Base-by-base conservation (phyloP, 2,329 filamentous ascomycete species). In the Cladophialophora yegresii region DNA sequence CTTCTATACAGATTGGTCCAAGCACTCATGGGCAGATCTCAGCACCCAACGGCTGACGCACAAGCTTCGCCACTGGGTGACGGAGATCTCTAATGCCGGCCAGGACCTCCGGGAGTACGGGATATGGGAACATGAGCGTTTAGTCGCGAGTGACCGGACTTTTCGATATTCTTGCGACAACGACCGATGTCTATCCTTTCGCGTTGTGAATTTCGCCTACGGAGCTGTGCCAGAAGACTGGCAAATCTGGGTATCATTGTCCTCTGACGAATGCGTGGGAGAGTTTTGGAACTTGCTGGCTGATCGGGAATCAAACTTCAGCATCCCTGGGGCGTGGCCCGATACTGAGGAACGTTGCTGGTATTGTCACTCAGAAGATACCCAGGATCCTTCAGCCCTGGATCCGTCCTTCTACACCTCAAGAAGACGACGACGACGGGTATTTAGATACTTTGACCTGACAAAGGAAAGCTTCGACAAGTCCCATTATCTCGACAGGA, bases 101-200 rank as follows among this genome's bases (percentile, higher is more conserved):
- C 62, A 64, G 30, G 56, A 64, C 30, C 30, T 61, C 28, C 16
- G 28, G n/a, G 23, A 47, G n/a, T 61, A 64, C 49, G 56, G 62
- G 6, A 26, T 13, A 26, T 60, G 36, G 56, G 62, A 64, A 32
- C 36, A 43, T 33, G 47, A 43, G 20, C 23, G 33, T 16, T 28
- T 64, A 12, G 7, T 54, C n/a, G 23, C 51, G 26, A 9, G 22
- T 22, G 28, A 9, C n/a, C 0, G 2, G 28, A 12, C 4, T 26
- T 50, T 8, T 22, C 23, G 10, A 12, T 8, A 40, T 30, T 26
- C 7, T 40, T 1, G 51, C 8, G 9, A 2, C 1, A 4, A 9
- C 6, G 51, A 26, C 28, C 0, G 16, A 20, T n/a, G 51, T 10
- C 3, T 20, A 10, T 12, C 32, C 10, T 33, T 50, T 9, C 47